Percentiles rank a stretch among this genome's conserved stretches.
Evolutionary conservation across 2,329 filamentous ascomycete genomes (phyloP).

Genomic region (Alternaria postmessia): DNA sequence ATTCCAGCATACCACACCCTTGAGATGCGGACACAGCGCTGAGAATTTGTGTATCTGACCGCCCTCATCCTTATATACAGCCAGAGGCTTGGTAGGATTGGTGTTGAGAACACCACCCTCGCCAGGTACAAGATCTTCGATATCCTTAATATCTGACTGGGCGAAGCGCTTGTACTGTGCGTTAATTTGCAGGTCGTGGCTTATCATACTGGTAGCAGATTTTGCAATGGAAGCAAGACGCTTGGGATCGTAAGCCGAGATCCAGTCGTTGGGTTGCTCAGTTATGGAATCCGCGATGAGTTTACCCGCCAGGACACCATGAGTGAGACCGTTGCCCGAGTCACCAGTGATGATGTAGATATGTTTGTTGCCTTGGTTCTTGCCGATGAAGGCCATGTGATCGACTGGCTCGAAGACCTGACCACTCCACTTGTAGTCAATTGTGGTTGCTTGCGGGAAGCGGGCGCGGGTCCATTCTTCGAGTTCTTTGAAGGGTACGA

Average conservation of each 20-base stretch:
- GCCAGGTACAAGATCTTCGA: slow-evolving; percentile 62
- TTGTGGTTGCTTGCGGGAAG: slow-evolving; percentile 58
- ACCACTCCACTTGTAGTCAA: slow-evolving; percentile 66
- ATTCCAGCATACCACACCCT: slow-evolving; percentile 67
- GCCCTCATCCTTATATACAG: slow-evolving; percentile 65
- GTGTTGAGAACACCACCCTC: slow-evolving; percentile 63
- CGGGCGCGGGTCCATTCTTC: slow-evolving; percentile 63
- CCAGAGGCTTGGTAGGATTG: slow-evolving; percentile 57
- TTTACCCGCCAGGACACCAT: slow-evolving; percentile 62
- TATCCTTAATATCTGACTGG: slow-evolving; percentile 63
- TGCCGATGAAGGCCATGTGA: slow-evolving; percentile 64
- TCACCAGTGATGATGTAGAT: slow-evolving; percentile 66
- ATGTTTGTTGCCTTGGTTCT: slow-evolving; percentile 61
- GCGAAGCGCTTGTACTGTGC: slow-evolving; percentile 64
- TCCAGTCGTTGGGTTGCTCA: slow-evolving; percentile 60
- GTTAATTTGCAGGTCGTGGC: slow-evolving; percentile 65
- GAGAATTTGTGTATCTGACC: slow-evolving; percentile 61
- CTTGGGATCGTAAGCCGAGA: slow-evolving; percentile 60
- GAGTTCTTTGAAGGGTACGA: slow-evolving; percentile 59
- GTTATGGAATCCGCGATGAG: slow-evolving; percentile 65
- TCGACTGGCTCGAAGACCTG: slow-evolving; percentile 66
- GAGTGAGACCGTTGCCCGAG: slow-evolving; percentile 65
- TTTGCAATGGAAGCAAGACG: slow-evolving; percentile 57
- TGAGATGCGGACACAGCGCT: slow-evolving; percentile 65
- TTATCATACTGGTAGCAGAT: slow-evolving; percentile 56